phyloP scores from a whole-genome alignment of 1,284 basidiomycete genomes.

The Trametes hirsuta region DNA sequence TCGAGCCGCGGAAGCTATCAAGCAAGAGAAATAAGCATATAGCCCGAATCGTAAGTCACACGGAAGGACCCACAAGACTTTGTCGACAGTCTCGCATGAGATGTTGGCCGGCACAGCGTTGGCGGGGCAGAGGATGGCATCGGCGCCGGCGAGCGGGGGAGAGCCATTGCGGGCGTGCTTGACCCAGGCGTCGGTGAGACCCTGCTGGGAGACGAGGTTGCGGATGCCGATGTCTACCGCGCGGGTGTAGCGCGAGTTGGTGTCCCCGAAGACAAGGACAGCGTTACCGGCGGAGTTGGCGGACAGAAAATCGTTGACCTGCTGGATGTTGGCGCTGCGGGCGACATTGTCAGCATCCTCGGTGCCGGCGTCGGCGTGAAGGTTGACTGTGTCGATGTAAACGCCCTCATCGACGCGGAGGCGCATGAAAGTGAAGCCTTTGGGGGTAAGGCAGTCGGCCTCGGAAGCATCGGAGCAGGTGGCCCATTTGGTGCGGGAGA shows the following conservation, averaged over 20 bases:
- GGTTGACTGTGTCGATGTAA: conserved; percentile 15
- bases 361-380: conserved; percentile 16
- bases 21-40: background rate
- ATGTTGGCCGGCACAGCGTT: conserved; percentile 1
- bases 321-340: conserved; percentile 12
- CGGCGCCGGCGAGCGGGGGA: conserved; percentile 1
- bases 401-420: conserved; percentile 7
- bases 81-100: conserved; percentile 20
- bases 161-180: conserved; percentile 7
- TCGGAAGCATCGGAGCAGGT: conserved; percentile 13
- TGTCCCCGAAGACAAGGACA: conserved; percentile 17
- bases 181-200: conserved; percentile 16
- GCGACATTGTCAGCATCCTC: conserved; percentile 15
- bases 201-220: conserved; percentile 8
- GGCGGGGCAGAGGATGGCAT: conserved; percentile 5
- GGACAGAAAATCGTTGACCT: conserved; percentile 7
- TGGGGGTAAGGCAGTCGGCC: conserved; percentile 17
- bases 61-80: conserved; percentile 2
- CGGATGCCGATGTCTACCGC: conserved; percentile 10
- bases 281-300: conserved; percentile 12
- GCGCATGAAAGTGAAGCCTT: conserved; percentile 22
- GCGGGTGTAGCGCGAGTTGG: conserved; percentile 19
- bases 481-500: conserved; percentile 12
- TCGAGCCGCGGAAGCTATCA: conserved; percentile 8
- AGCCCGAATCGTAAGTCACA: too few relatives aligned